phyloP scores from a whole-genome alignment of 2,329 filamentous ascomycete genomes.

The Pseudogymnoascus sp. region DNA sequence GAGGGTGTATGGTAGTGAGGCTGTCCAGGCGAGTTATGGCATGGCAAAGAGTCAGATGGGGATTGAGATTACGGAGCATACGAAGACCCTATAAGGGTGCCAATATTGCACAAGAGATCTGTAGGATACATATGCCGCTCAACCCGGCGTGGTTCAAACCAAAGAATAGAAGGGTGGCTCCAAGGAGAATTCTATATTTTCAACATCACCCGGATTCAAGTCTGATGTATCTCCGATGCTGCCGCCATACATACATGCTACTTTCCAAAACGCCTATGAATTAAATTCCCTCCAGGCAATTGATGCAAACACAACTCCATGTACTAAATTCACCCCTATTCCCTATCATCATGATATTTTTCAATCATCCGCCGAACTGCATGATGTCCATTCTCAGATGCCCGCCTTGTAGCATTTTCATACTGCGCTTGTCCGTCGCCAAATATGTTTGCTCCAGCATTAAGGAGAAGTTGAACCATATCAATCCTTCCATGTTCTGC shows the following conservation, averaged over 20 bases:
- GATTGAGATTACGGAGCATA: slow-evolving; percentile 37
- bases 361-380: neutral
- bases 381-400: neutral
- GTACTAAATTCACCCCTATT: neutral
- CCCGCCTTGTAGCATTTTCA: neutral
- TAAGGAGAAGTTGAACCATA: slow-evolving; percentile 24
- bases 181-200: neutral
- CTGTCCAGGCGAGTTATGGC: slow-evolving; percentile 46
- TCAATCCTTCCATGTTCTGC: slow-evolving; percentile 27
- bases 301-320: neutral
- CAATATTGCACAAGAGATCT: neutral
- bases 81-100: neutral
- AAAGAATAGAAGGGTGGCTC: neutral
- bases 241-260: neutral
- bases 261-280: neutral
- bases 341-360: neutral
- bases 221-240: neutral
- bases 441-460: slow-evolving; percentile 15
- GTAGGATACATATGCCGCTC: neutral
- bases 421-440: neutral
- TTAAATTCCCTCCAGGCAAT: neutral
- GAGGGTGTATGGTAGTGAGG: slow-evolving; percentile 49
- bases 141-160: neutral
- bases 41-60: slow-evolving; percentile 37
- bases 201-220: neutral